A percentile compares a stretch with the other conserved stretches of the same genome.
These are phyloP conservation scores for Debaryomyces maramus DNA, from an alignment of 805 yeast genomes.

Conservation along the genomic window DNA sequence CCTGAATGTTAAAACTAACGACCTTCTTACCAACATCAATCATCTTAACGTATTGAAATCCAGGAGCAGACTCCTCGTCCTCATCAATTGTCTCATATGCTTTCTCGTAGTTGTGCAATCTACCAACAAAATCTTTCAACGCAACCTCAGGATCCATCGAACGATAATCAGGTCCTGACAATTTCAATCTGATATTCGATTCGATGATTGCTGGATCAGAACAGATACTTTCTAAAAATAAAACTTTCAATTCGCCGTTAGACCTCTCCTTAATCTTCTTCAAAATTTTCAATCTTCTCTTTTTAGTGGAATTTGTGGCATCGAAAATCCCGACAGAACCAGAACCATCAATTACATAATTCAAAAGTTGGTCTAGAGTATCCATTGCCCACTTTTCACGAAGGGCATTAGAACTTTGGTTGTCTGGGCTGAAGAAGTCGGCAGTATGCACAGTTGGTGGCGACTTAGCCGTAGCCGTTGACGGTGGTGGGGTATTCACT, in stretches of 20 bases:
- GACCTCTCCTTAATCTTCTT: conserved; percentile 56
- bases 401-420: conserved; percentile 58
- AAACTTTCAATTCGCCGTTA: conserved; percentile 66
- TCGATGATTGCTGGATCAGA: conserved; percentile 77
- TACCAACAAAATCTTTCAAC: conserved; percentile 73
- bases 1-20: conserved; percentile 85
- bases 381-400: conserved; percentile 97
- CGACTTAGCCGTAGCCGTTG: conserved; percentile 3
- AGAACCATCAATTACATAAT: conserved; percentile 73
- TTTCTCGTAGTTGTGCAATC: conserved; percentile 79
- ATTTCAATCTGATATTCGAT: conserved; percentile 77
- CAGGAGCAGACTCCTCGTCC: conserved; percentile 63
- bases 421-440: conserved; percentile 81
- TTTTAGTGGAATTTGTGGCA: conserved; percentile 75
- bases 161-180: conserved; percentile 90
- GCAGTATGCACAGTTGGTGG: conserved; percentile 58
- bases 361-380: conserved; percentile 79
- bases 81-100: conserved; percentile 92
- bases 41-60: conserved; percentile 88
- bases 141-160: conserved; percentile 83
- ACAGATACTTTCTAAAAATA: conserved; percentile 86
- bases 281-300: conserved; percentile 60
- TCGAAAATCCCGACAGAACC: conserved; percentile 94
- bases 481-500: conserved; percentile 16
- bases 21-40: conserved; percentile 94